Evolutionary conservation across 2,329 filamentous ascomycete species (phyloP), one percentile per base, ranked within the genome.

Genomic region (Alternaria arborescens): DNA sequence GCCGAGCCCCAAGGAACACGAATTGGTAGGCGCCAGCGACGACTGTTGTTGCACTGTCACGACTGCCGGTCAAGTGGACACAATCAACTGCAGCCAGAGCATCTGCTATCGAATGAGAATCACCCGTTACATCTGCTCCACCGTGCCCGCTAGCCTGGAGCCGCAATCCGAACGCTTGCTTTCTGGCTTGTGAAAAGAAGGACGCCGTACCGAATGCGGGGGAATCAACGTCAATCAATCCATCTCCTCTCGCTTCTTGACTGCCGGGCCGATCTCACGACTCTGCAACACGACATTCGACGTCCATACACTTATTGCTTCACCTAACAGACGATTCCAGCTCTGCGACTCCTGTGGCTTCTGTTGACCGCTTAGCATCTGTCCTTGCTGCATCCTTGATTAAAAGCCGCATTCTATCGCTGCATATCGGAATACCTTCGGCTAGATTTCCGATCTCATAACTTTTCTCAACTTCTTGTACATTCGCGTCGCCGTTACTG

Each of bases 191-290:
- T 69, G 68, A 69, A 71, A 70, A 76, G 69, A 72, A 72, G 70
- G 65, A 70, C 67, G 65, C 64, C 58, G 65, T 68, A 60, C 65
- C 63, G 71, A 74, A 76, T 77, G 76, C 76, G 74, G 76, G 46
- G 76, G 75, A 76, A 77, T 74, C 65, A 69, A 68, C 64, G 50
- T 71, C 71, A 72, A 70, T 70, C 67, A 68, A 71, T 64, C 42
- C 58, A 38, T 58, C 58, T 65, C 60, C 65, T 68, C 68, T 75
- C 73, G 73, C 74, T 74, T 73, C 69, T 68, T 68, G 58, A 71
- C 64, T 71, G 72, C 75, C 75, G 71, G 74, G 67, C 73, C 68
- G 64, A 74, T 60, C 61, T 64, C 64, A 66, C 67, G 62, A 65
- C 63, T 67, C 68, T 74, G 66, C 72, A 71, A 72, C 69, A 71